Evolutionary conservation across 257 asterid species (phyloP).

Genomic region (Primulina huaijiensis): DNA sequence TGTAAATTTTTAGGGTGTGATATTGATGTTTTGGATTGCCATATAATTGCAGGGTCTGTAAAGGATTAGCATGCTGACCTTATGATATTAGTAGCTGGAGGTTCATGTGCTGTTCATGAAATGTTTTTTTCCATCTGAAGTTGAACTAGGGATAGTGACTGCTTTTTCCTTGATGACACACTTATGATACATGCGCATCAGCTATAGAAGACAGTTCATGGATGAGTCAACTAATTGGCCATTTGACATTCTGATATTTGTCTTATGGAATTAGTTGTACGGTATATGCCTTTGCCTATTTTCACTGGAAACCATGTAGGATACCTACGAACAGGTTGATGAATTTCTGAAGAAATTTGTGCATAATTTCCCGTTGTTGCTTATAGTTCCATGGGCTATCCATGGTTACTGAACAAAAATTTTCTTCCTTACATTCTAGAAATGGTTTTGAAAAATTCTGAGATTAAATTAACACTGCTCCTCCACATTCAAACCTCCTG

Average conservation of each 20-base stretch:
- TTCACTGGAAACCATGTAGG: conserved; percentile 35
- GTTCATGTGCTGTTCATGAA: conserved; percentile 99
- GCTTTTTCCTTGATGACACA: conserved; percentile 72
- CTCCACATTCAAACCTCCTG: not conserved
- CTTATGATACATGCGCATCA: conserved; percentile 49
- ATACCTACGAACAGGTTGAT: conserved; percentile 33
- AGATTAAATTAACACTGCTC: conserved; percentile 1
- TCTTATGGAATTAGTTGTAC: conserved; percentile 30
- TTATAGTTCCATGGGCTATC: conserved; percentile 21
- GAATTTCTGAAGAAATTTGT: conserved; percentile 31
- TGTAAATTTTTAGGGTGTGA: conserved; percentile 49
- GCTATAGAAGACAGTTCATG: conserved; percentile 55
- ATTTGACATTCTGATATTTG: conserved; percentile 32
- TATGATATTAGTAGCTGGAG: conserved; percentile 96
- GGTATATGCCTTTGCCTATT: conserved; percentile 30
- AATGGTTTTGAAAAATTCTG: conserved; percentile 17
- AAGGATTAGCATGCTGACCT: conserved; percentile 98
- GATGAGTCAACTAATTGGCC: conserved; percentile 29
- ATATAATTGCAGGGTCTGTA: conserved; percentile 97
- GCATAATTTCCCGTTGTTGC: conserved; percentile 21
- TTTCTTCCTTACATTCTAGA: not conserved
- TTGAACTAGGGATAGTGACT: conserved; percentile 46
- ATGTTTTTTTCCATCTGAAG: conserved; percentile 94
- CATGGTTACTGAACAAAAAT: conserved; percentile 12
- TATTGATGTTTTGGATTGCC: conserved; percentile 96